These are phyloP conservation scores for Cardamine chenopodiifolia DNA, from an alignment of 345 rosid genomes.

Conservation along the genomic window DNA sequence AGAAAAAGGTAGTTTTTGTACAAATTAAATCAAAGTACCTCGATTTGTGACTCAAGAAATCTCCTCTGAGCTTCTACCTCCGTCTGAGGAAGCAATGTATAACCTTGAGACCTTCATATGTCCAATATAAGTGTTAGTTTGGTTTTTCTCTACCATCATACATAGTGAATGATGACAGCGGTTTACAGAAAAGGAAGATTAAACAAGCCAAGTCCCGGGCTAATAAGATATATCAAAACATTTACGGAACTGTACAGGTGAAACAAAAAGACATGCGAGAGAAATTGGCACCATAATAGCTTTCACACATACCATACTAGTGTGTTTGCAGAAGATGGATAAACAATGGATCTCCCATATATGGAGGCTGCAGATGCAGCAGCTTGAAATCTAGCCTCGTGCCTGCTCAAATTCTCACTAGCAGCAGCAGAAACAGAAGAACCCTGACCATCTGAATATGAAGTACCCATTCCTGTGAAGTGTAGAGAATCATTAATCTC, in stretches of 20 bases:
- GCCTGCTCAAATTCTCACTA: slow-evolving; percentile 53
- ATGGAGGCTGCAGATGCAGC: slow-evolving; percentile 80
- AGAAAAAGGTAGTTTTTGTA: neutral
- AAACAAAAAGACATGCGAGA: neutral
- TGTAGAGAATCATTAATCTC: slow-evolving; percentile 24
- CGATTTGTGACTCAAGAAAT: slow-evolving; percentile 64
- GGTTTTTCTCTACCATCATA: neutral
- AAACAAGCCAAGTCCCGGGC: neutral
- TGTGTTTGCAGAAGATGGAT: slow-evolving; percentile 76
- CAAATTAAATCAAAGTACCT: slow-evolving; percentile 51
- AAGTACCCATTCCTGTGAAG: slow-evolving; percentile 51
- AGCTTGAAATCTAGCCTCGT: slow-evolving; percentile 82
- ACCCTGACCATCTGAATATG: slow-evolving; percentile 54
- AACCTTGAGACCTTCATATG: slow-evolving; percentile 64
- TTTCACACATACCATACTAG: slow-evolving; percentile 57
- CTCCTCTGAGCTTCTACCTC: slow-evolving; percentile 60
- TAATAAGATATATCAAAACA: neutral
- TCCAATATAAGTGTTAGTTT: slow-evolving; percentile 13
- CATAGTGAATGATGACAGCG: neutral
- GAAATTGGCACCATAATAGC: neutral
- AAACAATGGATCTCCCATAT: slow-evolving; percentile 77
- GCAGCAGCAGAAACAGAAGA: slow-evolving; percentile 43
- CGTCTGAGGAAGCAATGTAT: slow-evolving; percentile 49
- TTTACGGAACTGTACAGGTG: neutral
- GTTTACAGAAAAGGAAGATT: neutral